Base-by-base conservation (phyloP, 106 monocot genomes). In the Xerophyta viscosa region DNA sequence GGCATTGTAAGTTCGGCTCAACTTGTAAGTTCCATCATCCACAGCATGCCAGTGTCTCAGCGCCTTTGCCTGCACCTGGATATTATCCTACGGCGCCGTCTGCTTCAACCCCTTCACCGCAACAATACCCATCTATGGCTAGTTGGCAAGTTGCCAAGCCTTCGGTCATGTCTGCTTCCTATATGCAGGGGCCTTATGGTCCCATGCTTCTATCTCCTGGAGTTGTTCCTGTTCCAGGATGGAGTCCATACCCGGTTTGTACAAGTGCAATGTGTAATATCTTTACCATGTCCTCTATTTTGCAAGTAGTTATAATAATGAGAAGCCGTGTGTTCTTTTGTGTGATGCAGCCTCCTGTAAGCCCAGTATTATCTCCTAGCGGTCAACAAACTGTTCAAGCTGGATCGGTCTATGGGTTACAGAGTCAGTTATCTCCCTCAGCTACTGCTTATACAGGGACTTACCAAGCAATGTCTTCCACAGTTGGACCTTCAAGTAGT, bases 1-100 rank as follows among this genome's bases (percentile, higher is more conserved):
- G 81, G 24, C 71, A 70, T 26, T 91, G 91, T 54, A 91, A 85
- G 58, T 91, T 91, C 73, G 91, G 85, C 45, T 56, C 60, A n/a
- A 81, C 81, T 17, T 91, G 91, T 72, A 91, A 91, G 66, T 91
- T 85, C 48, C 74, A 91, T 62, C 91, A 91, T 29, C 91, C 91
- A 2, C 81, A 91, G 54, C 70, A 62, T 53, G 29, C 29, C 56
- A 61, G 71, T 49, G 27, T 48, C 14, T 62, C 82, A 29, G 28
- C 57, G 26, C 78, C 78, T 29, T 66, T 72, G 20, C 48, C 76
- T 27, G 73, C 71, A 49, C 67, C 81, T 29, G 21, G 52, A 48
- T 85, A 70, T 66, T 88, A 94, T 80, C 74, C 80, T n/a, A 3
- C 65, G 12, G 55, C 66, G 48, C 74, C 77, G 54, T 60, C 80